phyloP scores from a whole-genome alignment of 768 basidiomycete genomes.

The Pleurotus salmoneostramineus region DNA sequence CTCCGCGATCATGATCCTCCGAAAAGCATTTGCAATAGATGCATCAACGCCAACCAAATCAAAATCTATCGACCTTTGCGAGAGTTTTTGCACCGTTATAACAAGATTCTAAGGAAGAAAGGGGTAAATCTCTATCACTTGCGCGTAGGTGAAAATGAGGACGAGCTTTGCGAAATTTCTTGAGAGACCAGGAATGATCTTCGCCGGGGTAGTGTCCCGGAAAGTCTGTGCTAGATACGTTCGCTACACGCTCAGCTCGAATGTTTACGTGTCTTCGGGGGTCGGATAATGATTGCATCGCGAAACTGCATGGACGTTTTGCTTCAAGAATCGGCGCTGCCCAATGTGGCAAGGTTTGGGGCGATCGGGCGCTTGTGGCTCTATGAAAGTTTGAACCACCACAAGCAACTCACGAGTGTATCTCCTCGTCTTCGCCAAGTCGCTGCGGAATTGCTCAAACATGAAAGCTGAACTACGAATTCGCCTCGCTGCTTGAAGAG shows the following conservation, averaged over 20 bases:
- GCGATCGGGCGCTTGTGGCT: too few relatives aligned
- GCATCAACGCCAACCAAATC: constrained; percentile 96
- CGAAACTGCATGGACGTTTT: neutral
- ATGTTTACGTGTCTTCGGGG: constrained; percentile 60
- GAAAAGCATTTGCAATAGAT: constrained; percentile 93
- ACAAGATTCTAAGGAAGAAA: constrained; percentile 60
- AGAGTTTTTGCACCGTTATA: constrained; percentile 74
- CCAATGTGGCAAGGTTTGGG: neutral
- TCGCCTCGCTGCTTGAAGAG: too few relatives aligned
- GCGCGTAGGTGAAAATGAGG: neutral
- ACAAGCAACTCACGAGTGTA: too few relatives aligned
- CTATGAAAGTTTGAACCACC: too few relatives aligned
- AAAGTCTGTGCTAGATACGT: constrained; percentile 88
- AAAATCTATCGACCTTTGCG: constrained; percentile 84
- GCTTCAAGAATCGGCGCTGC: neutral
- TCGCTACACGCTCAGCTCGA: constrained; percentile 63
- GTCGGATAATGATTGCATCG: constrained; percentile 12
- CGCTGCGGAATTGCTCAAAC: too few relatives aligned
- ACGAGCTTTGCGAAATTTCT: constrained; percentile 72
- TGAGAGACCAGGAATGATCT: constrained; percentile 81
- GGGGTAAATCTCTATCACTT: constrained; percentile 3
- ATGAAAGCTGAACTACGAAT: too few relatives aligned
- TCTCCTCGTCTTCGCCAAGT: too few relatives aligned
- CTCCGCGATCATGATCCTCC: constrained; percentile 92
- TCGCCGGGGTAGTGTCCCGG: constrained; percentile 87